phyloP scores from a whole-genome alignment of 1,284 basidiomycete genomes.

The Cryptococcus deneoformans region DNA sequence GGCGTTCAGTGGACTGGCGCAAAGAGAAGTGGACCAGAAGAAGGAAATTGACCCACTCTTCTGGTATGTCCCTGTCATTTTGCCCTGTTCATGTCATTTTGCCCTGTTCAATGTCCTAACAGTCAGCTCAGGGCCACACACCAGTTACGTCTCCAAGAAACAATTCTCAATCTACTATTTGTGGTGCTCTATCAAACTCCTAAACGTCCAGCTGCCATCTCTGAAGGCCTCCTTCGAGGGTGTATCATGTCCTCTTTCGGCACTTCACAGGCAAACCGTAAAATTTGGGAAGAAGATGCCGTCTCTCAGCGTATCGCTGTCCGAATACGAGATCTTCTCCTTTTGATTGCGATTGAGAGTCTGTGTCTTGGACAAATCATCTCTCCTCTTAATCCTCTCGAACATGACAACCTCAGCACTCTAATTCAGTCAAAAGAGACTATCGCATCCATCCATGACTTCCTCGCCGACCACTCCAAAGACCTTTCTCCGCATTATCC shows the following conservation, averaged over 20 bases:
- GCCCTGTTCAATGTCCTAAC: background rate
- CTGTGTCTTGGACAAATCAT: conserved; percentile 34
- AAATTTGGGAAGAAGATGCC: conserved; percentile 35
- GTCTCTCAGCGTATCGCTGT: conserved; percentile 23
- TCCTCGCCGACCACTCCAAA: conserved; percentile 31
- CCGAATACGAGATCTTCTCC: conserved; percentile 36
- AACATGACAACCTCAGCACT: conserved; percentile 15
- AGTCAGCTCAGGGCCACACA: conserved; percentile 29
- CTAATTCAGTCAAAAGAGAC: conserved; percentile 28
- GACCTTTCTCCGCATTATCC: conserved; percentile 19
- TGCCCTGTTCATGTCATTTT: background rate
- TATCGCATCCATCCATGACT: conserved; percentile 31
- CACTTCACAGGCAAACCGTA: conserved; percentile 35
- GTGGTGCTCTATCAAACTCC: conserved; percentile 34
- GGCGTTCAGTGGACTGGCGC: conserved; percentile 34
- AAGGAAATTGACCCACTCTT: conserved; percentile 21
- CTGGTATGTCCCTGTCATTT: conserved; percentile 23
- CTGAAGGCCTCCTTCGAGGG: conserved; percentile 37
- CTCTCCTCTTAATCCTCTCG: conserved; percentile 15
- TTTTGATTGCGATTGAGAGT: conserved; percentile 38
- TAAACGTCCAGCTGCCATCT: conserved; percentile 29
- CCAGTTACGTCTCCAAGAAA: conserved; percentile 38
- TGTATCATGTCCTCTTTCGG: conserved; percentile 38
- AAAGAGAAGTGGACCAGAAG: conserved; percentile 19
- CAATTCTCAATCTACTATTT: conserved; percentile 39